These are phyloP conservation scores for Lactifluus subvellereus DNA, from an alignment of 768 basidiomycete species.

Conservation along the genomic window DNA sequence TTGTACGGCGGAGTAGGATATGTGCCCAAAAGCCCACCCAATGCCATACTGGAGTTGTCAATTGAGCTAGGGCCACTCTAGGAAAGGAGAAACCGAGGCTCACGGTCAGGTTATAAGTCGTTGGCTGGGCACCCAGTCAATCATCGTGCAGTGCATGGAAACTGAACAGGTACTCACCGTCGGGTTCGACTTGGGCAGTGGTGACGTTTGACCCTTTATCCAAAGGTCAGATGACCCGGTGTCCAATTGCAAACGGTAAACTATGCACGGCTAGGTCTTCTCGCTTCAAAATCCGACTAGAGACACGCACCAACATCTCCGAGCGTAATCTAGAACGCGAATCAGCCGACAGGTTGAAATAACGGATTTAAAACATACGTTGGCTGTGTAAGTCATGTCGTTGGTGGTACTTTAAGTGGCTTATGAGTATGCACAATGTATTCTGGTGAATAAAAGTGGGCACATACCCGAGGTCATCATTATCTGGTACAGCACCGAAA, in stretches of 20 bases:
- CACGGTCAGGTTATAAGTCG: slow-evolving; percentile 26
- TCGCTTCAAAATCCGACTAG: not conserved
- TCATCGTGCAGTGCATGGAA: slow-evolving; percentile 10
- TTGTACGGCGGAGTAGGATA: slow-evolving; percentile 54
- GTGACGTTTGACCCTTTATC: slow-evolving; percentile 45
- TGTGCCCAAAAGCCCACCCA: slow-evolving; percentile 66
- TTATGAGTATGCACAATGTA: not conserved
- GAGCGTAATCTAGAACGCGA: slow-evolving; percentile 51
- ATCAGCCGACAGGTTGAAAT: slow-evolving; percentile 2
- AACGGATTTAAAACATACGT: slow-evolving; percentile 43
- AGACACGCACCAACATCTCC: slow-evolving; percentile 49
- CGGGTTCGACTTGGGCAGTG: slow-evolving; percentile 43
- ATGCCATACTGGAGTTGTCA: slow-evolving; percentile 57
- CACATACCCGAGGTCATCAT: slow-evolving; percentile 40
- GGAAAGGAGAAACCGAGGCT: not conserved
- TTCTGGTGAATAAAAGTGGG: not conserved
- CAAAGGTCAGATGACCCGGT: slow-evolving; percentile 84
- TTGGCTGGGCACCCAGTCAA: slow-evolving; percentile 23
- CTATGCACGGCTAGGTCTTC: slow-evolving; percentile 33
- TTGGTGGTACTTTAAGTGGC: slow-evolving; percentile 49
- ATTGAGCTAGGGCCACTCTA: not conserved
- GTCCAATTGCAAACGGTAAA: slow-evolving; percentile 71
- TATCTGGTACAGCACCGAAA: slow-evolving; percentile 23
- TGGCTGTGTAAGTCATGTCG: slow-evolving; percentile 74
- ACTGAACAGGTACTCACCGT: slow-evolving; percentile 38